Conservation (phyloP, 1,284 basidiomycete genomes). For the Marasmius sp. region DNA sequence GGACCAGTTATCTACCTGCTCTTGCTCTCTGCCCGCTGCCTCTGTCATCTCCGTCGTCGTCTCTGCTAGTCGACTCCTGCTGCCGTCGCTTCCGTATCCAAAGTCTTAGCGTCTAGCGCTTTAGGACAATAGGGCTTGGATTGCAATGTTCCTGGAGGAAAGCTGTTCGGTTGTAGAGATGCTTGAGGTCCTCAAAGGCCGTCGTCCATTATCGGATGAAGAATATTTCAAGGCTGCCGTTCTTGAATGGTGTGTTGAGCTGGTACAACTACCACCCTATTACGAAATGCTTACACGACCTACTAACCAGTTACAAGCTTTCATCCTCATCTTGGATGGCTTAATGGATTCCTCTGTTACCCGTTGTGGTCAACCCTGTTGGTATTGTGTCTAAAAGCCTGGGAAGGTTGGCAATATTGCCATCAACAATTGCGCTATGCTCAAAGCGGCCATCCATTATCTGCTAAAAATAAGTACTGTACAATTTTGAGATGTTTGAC, state of each 20-base stretch:
- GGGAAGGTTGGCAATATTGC: conserved; percentile 83
- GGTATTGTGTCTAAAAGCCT: conserved; percentile 65
- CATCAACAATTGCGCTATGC: conserved; percentile 97
- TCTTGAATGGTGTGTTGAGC: conserved; percentile 95
- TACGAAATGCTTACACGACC: background rate
- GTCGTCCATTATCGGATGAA: conserved; percentile 64
- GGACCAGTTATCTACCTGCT: too few species aligned
- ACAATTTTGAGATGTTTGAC: too few species aligned
- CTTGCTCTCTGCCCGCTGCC: too few species aligned
- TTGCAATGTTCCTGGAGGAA: conserved; percentile 95
- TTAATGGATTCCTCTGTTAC: conserved; percentile 97
- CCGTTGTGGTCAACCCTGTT: conserved; percentile 97
- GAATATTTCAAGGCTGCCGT: conserved; percentile 92
- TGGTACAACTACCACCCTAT: conserved; percentile 53
- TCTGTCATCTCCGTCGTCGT: too few species aligned
- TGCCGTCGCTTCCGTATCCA: too few species aligned
- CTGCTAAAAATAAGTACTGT: conserved; percentile 89
- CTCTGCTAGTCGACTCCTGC: too few species aligned
- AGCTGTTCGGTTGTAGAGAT: conserved; percentile 95
- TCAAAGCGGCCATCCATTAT: conserved; percentile 92
- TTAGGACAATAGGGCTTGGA: conserved; percentile 95
- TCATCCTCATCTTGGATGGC: conserved; percentile 97
- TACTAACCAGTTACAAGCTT: conserved; percentile 83
- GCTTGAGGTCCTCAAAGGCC: conserved; percentile 83
- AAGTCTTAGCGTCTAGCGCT: too few species aligned